Evolutionary conservation across 169 alveolate species (phyloP).

Genomic region (Plasmodium cynomolgi): DNA sequence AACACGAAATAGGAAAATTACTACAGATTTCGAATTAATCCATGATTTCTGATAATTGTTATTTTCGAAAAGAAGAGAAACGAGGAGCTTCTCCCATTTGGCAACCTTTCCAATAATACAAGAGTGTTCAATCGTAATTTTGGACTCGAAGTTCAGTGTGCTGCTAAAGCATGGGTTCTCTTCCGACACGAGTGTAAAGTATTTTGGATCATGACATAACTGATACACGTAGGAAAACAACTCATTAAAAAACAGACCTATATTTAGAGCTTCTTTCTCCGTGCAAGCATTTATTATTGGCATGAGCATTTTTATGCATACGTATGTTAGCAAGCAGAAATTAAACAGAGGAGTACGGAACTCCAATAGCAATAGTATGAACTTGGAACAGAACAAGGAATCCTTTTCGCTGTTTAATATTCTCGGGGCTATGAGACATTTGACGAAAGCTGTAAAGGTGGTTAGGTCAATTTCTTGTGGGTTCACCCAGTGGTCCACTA

Average conservation of each 20-base stretch:
- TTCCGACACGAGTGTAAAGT: constrained; percentile 18
- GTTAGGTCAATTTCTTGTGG: constrained; percentile 39
- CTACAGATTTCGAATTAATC: constrained; percentile 55
- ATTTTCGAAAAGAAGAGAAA: constrained; percentile 47
- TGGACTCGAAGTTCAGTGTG: constrained; percentile 47
- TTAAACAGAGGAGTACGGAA: constrained; percentile 41
- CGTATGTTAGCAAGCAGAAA: constrained; percentile 33
- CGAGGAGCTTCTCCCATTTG: constrained; percentile 48
- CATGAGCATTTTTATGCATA: constrained; percentile 48
- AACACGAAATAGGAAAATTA: constrained; percentile 36
- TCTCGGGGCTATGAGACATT: constrained; percentile 61
- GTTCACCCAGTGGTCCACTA: constrained; percentile 61
- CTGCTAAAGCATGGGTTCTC: constrained; percentile 53
- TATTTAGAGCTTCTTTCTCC: constrained; percentile 50
- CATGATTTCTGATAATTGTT: constrained; percentile 43
- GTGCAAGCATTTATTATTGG: constrained; percentile 71
- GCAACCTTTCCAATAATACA: constrained; percentile 3
- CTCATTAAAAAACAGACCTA: constrained; percentile 59
- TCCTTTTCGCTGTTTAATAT: constrained; percentile 65
- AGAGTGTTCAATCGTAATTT: constrained; percentile 27
- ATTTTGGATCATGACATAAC: constrained; percentile 41
- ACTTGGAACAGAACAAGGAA: constrained; percentile 47
- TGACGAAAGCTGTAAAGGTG: constrained; percentile 30
- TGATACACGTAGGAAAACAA: constrained; percentile 32
- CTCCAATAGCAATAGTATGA: constrained; percentile 28